Evolutionary conservation across 768 basidiomycete genomes (phyloP), one percentile per base, ranked within the genome.

Genomic region (Pulveroboletus ravenelii): DNA sequence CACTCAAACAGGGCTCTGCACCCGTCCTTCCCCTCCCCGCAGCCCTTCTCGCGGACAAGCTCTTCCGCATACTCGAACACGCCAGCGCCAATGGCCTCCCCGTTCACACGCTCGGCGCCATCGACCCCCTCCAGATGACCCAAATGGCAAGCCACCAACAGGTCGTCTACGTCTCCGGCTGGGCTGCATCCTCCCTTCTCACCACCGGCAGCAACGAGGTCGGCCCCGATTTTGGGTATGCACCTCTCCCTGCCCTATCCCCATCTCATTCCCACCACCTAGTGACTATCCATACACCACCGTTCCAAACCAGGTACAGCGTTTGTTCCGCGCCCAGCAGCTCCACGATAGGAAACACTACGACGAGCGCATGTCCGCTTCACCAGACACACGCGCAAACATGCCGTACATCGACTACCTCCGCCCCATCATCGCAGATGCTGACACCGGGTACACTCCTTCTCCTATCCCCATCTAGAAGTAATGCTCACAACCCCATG

Each of bases 201-300:
- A 93, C 93, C 5, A 93, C 93, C 2, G 89, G 85, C 8, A 87
- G 84, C 65, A 94, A 93, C 65, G 90, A 94, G 70, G 88, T 93
- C 51, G 92, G 92, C 14, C 93, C 91, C 18, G 93, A 96, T 70
- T 77, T 93, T 58, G 91, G 88, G 91, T 81, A 58, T 46, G 70
- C 55, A 18, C 25, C 29, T 2, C 15, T 13, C 18, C 32, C 20
- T 10, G 2, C 12, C 18, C 31, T 12, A 2, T 23, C 6, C 15
- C 15, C 44, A 32, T 36, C 23, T 47, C 41, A 42, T 44, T 53
- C 49, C 53, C 48, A 39, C 35, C 4, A 9, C 49, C 30, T 52
- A 93, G 86, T 32, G 94, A 97, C 68, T 95, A 96, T 65, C 92
- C 93, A 1, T 96, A 96, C 68, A 93, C 92, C 10, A 95, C 93